Evolutionary conservation across 2,329 filamentous ascomycete genomes (phyloP).

Genomic region (Penicillium psychrosexuale): DNA sequence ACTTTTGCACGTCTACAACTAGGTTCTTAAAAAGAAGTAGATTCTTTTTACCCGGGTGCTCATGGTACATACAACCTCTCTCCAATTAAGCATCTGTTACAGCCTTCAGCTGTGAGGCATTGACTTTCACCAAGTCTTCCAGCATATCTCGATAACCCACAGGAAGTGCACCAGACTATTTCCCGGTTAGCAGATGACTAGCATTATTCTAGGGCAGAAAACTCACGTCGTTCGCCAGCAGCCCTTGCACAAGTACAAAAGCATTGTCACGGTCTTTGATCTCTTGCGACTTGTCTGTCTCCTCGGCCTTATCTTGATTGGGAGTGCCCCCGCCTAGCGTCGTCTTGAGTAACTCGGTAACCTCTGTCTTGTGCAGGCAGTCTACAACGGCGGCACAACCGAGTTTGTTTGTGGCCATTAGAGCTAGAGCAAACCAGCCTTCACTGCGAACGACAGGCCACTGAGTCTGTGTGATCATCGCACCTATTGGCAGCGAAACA

Average conservation of each 20-base stretch:
- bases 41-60: background rate
- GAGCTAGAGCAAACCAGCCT: conserved; percentile 49
- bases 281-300: conserved; percentile 24
- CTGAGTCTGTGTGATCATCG: conserved; percentile 46
- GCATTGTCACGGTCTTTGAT: conserved; percentile 43
- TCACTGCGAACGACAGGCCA: conserved; percentile 50
- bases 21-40: too few species aligned
- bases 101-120: conserved; percentile 22
- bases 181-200: conserved; percentile 21
- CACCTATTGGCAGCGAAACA: conserved; percentile 40
- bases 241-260: conserved; percentile 38
- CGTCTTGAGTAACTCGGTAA: conserved; percentile 35
- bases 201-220: background rate
- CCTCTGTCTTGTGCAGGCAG: conserved; percentile 35
- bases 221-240: conserved; percentile 41
- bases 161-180: conserved; percentile 31
- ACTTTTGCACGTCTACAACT: background rate
- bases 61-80: background rate
- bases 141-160: conserved; percentile 26
- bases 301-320: conserved; percentile 10
- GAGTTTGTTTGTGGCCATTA: conserved; percentile 41
- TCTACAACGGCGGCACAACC: conserved; percentile 36
- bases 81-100: background rate
- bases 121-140: conserved; percentile 28
- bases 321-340: conserved; percentile 25